Base-by-base conservation (phyloP, 306 rosid species). In the Canavalia gladiata region DNA sequence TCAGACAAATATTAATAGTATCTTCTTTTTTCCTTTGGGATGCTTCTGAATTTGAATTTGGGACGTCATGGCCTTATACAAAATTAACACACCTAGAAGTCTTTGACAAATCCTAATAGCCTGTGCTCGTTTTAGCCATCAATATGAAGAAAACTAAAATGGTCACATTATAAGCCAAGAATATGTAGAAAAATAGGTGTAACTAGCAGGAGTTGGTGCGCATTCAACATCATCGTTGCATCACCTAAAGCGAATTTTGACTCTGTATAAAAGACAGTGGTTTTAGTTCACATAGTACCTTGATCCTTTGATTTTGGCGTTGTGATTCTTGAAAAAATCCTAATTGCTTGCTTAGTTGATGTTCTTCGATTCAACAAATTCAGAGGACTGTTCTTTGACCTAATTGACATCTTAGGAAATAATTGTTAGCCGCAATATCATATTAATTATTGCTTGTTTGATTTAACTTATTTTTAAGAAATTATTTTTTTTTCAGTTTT, bases 1-100 rank as follows among this genome's bases (percentile, higher is more conserved):
- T 60, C 11, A 31, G 43, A 34, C 3, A 60, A 34, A 34, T 60
- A 60, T 34, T 60, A 45, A 45, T 4, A 9, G 0, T 33, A 13
- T n/a, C 33, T 2, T 65, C 7, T 11, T 65, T 41, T 25, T 8
- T 4, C 37, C 37, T 67, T 67, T 43, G 54, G 70, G 59, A 70
- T 70, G 25, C 49, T 35, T 41, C 74, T 52, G 30, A 52, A 28
- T 65, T 51, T 77, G 60, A 66, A 78, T 39, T 67, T 39, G 54
- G 46, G 33, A 51, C n/a, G 18, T 49, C 31, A 25, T 50, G 9
- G 33, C 11, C 33, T 31, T 29, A 5, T 64, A 64, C 39, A 66
- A 37, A 50, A 78, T n/a, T 39, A 37, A 39, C 10, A 25, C 10
- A 28, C 2, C 28, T 25, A 42, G 31, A 51, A 50, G 64, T 76